Evolutionary conservation across 2,329 filamentous ascomycete genomes (phyloP), one percentile per base, ranked within the genome.

Genomic region (Claviceps cyperi): DNA sequence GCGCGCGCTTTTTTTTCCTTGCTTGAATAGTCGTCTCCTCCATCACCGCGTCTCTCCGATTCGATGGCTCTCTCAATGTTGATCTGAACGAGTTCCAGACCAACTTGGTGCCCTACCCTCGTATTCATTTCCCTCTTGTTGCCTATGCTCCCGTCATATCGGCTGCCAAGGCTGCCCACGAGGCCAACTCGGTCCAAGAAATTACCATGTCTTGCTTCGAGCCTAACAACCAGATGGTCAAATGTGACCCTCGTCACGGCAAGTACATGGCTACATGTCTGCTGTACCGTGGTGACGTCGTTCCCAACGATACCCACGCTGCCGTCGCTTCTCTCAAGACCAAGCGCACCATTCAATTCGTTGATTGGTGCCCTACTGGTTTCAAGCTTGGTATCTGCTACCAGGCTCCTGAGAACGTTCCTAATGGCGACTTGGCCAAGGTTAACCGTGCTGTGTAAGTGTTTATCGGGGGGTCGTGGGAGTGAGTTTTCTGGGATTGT

Each of bases 371-470:
- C 82, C 92, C 92, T 54, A 98, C 92, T 71, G 92, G 92, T 60
- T 98, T 98, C 85, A 98, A 98, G 86, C 87, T 98, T 61, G 92
- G 92, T 79, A 98, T 98, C 78, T 96, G 90, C 86, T 97, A 94
- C 83, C 90, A 97, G 78, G 86, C 90, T 66, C 91, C 91, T 59
- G 81, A 94, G 76, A 85, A 86, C 73, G 91, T 97, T 51, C 92
- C 89, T 65, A 94, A 96, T 74, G 91, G 91, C 64, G 92, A 97
- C 67, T 81, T 97, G 57, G 91, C 92, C 71, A 92, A 94, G 79
- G 91, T 96, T 71, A 88, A 91, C 81, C 91, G 92, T 65, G 91
- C 91, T 72, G 91, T 97, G 83, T 89, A 88, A 75, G 85, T 84
- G 21, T 46, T 38, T 7, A 11, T 9, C 9, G 21, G 39, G 9